A percentile compares a stretch with the other conserved stretches of the same genome.
Conservation (phyloP, 768 basidiomycete genomes). For the Lactifluus piperatus region DNA sequence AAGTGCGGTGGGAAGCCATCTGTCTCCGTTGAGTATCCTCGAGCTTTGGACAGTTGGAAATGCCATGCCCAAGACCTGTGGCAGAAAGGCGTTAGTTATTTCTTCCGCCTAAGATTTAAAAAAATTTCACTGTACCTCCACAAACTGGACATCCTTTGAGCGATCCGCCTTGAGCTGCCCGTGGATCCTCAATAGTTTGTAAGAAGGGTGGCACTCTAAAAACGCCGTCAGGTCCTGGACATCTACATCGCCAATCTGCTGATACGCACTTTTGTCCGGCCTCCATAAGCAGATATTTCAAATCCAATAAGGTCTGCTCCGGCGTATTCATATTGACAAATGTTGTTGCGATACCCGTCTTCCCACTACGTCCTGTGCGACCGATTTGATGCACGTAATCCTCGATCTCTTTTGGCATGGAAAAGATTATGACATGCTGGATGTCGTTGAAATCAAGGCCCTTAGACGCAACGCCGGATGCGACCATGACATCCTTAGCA, state of each 20-base stretch:
- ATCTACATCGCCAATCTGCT: not conserved
- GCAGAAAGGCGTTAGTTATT: not conserved
- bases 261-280: conserved; percentile 86
- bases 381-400: conserved; percentile 99
- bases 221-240: conserved; percentile 9
- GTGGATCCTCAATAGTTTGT: conserved; percentile 82
- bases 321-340: conserved; percentile 98
- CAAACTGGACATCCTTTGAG: conserved; percentile 92
- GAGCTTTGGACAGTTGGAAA: conserved; percentile 93
- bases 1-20: conserved; percentile 77
- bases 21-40: conserved; percentile 88
- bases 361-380: conserved; percentile 93
- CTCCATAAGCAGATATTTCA: conserved; percentile 95
- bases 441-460: conserved; percentile 99
- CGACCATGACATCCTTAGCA: conserved; percentile 98
- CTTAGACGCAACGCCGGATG: conserved; percentile 95
- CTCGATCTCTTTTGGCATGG: conserved; percentile 99
- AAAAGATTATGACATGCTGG: conserved; percentile 97
- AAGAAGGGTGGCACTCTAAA: conserved; percentile 89
- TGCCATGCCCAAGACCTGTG: conserved; percentile 86
- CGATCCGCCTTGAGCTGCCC: conserved; percentile 65
- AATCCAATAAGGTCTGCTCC: conserved; percentile 91
- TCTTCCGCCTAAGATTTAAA: not conserved
- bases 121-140: conserved; percentile 57
- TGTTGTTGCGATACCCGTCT: conserved; percentile 97